phyloP scores from a whole-genome alignment of 1,284 basidiomycete species.

The Ganoderma meredithae region DNA sequence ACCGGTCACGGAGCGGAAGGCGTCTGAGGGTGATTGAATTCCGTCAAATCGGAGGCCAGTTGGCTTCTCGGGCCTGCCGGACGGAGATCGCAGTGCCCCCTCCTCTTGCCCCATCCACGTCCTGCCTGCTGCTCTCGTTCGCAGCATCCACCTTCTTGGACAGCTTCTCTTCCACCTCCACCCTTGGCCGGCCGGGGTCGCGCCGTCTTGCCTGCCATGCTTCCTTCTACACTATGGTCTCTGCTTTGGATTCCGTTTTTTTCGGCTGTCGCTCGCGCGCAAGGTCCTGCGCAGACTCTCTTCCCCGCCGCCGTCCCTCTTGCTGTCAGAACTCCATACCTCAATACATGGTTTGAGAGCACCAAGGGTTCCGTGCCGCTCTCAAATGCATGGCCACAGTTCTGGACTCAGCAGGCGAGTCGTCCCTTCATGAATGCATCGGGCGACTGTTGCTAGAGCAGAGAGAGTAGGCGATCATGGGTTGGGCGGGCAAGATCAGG shows the following conservation, averaged over 20 bases:
- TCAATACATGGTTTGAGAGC: slow-evolving; percentile 24
- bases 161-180: slow-evolving; percentile 20
- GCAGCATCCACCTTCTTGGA: slow-evolving; percentile 15
- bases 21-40: slow-evolving; percentile 7
- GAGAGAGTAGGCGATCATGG: slow-evolving; percentile 14
- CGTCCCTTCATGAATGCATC: background rate
- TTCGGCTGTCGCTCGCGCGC: slow-evolving; percentile 19
- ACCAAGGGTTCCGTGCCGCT: background rate
- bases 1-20: background rate
- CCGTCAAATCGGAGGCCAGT: background rate
- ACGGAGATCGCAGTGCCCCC: slow-evolving; percentile 1
- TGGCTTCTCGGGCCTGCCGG: background rate
- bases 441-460: background rate
- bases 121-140: background rate
- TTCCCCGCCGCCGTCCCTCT: slow-evolving; percentile 27
- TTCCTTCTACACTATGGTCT: slow-evolving; percentile 18
- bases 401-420: slow-evolving; percentile 20
- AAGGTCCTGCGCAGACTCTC: slow-evolving; percentile 24
- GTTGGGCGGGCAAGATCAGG: slow-evolving; percentile 33
- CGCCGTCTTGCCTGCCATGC: slow-evolving; percentile 15
- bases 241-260: slow-evolving; percentile 18
- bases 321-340: slow-evolving; percentile 25
- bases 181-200: slow-evolving; percentile 10
- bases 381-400: slow-evolving; percentile 20
- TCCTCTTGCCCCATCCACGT: background rate